Conservation (phyloP, 2,329 filamentous ascomycete genomes). For the Neofusicoccum cordaticola region DNA sequence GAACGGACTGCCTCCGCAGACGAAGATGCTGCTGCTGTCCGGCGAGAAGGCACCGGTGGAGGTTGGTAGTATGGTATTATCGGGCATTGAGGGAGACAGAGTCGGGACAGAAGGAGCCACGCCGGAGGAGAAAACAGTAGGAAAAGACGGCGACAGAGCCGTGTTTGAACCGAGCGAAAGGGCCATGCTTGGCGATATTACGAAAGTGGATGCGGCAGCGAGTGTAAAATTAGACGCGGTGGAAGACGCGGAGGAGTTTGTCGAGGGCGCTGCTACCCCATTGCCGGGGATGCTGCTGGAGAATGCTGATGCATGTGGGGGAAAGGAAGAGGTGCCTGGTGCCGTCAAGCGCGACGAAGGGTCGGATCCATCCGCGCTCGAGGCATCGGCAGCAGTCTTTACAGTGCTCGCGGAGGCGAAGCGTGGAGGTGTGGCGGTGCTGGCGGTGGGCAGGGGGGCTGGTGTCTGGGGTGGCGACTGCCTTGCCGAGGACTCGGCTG, state of each 20-base stretch:
- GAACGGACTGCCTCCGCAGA: constrained; percentile 2
- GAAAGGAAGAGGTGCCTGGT: not conserved
- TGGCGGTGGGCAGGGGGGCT: not conserved
- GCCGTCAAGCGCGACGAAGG: not conserved
- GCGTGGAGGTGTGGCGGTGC: constrained; percentile 2
- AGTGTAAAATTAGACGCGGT: not conserved
- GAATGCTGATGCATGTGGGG: constrained; percentile 1
- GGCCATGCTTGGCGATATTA: constrained; percentile 2
- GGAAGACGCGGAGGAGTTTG: not conserved
- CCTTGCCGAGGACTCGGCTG: not conserved
- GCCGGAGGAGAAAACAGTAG: not conserved
- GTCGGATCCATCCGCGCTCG: not conserved
- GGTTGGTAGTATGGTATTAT: not conserved
- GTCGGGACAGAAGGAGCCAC: not conserved
- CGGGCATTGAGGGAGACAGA: not conserved
- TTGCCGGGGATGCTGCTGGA: not conserved
- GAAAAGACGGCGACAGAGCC: not conserved
- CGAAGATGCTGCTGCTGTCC: not conserved
- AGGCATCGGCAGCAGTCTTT: constrained; percentile 2
- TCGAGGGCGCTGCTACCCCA: not conserved
- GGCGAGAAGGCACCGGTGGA: not conserved
- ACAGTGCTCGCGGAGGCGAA: not conserved
- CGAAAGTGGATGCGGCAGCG: not conserved
- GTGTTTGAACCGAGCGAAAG: not conserved
- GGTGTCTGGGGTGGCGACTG: not conserved